A percentile compares a stretch with the other conserved stretches of the same genome.
phyloP scores from a whole-genome alignment of 345 rosid species.

The Psidium guajava region DNA sequence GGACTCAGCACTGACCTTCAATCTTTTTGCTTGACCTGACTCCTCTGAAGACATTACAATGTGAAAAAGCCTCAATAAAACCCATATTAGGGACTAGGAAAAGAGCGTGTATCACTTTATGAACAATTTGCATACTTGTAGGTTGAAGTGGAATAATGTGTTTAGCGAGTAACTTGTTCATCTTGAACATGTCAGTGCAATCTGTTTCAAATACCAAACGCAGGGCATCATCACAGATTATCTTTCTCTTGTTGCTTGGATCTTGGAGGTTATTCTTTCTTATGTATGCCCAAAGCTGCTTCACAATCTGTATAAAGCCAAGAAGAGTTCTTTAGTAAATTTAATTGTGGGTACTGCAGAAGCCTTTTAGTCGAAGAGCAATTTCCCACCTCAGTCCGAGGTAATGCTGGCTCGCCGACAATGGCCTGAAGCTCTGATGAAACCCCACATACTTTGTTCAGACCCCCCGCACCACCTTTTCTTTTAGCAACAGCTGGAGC shows the following conservation, averaged over 20 bases:
- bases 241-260: slow-evolving; percentile 96
- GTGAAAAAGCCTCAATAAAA: background rate
- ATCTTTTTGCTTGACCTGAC: slow-evolving; percentile 58
- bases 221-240: slow-evolving; percentile 85
- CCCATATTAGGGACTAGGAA: background rate
- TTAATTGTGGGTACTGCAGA: background rate
- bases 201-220: slow-evolving; percentile 90
- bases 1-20: slow-evolving; percentile 51
- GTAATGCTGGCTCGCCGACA: slow-evolving; percentile 92
- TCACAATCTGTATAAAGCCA: slow-evolving; percentile 57
- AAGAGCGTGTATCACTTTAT: background rate
- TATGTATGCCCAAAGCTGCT: slow-evolving; percentile 94
- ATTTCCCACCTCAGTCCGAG: slow-evolving; percentile 74
- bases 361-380: background rate
- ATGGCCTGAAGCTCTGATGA: slow-evolving; percentile 82
- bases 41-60: slow-evolving; percentile 39
- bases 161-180: slow-evolving; percentile 91
- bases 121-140: slow-evolving; percentile 32
- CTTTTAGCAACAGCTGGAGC: slow-evolving; percentile 68
- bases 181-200: slow-evolving; percentile 98
- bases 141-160: slow-evolving; percentile 86
- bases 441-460: slow-evolving; percentile 94
- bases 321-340: background rate
- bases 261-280: slow-evolving; percentile 97
- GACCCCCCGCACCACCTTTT: slow-evolving; percentile 92